phyloP scores from a whole-genome alignment of 345 rosid genomes.

The Arabidopsis thaliana region DNA sequence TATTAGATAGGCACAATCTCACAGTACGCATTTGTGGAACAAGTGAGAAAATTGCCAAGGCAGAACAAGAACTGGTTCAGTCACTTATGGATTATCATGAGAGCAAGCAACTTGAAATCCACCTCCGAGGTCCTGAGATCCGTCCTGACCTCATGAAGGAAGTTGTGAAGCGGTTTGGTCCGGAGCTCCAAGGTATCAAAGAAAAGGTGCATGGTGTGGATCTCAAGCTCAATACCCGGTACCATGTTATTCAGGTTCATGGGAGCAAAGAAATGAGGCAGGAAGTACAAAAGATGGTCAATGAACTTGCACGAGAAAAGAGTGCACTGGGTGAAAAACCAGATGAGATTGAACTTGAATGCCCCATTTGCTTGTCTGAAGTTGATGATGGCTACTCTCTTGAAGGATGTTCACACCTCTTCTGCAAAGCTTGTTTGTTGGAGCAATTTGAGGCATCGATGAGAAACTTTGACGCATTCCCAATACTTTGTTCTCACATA shows the following conservation, averaged over 20 bases:
- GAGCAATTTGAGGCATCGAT: slow-evolving; percentile 80
- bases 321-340: slow-evolving; percentile 31
- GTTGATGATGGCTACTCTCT: slow-evolving; percentile 80
- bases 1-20: slow-evolving; percentile 60
- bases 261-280: slow-evolving; percentile 69
- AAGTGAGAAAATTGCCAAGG: slow-evolving; percentile 48
- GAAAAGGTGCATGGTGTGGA: slow-evolving; percentile 67
- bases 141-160: slow-evolving; percentile 78
- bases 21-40: slow-evolving; percentile 70
- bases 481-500: slow-evolving; percentile 57
- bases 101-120: slow-evolving; percentile 67
- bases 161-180: slow-evolving; percentile 73
- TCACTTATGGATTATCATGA: slow-evolving; percentile 63
- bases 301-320: slow-evolving; percentile 53
- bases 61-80: slow-evolving; percentile 61
- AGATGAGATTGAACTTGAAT: slow-evolving; percentile 47
- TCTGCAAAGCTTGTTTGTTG: slow-evolving; percentile 76
- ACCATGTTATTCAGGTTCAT: slow-evolving; percentile 62
- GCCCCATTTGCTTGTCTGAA: slow-evolving; percentile 87
- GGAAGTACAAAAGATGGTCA: slow-evolving; percentile 63
- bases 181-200: slow-evolving; percentile 74
- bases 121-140: slow-evolving; percentile 61
- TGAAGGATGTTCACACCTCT: slow-evolving; percentile 72
- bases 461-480: slow-evolving; percentile 70
- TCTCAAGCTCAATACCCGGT: slow-evolving; percentile 59